Conservation (phyloP, 2,329 filamentous ascomycete genomes). For the Boeremia lycopersici region DNA sequence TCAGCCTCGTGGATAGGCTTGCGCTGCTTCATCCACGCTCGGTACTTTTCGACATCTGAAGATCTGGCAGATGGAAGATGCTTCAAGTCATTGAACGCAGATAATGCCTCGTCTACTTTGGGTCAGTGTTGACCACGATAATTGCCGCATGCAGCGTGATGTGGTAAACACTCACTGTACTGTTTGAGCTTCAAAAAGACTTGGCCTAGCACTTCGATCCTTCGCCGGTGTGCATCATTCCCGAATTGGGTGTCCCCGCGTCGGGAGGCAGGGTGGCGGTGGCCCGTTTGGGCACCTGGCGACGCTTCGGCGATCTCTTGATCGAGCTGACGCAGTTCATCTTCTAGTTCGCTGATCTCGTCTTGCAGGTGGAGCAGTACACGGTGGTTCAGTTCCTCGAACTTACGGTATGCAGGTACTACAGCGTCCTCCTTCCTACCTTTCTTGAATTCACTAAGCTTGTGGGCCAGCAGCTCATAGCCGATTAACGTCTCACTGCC, state of each 20-base stretch:
- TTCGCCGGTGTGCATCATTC: constrained; percentile 64
- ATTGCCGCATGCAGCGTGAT: constrained; percentile 1
- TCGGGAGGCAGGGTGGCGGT: constrained; percentile 61
- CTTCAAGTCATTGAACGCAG: constrained; percentile 62
- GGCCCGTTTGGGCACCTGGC: constrained; percentile 34
- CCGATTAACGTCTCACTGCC: constrained; percentile 40
- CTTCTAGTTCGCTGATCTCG: constrained; percentile 80
- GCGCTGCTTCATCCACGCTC: constrained; percentile 61
- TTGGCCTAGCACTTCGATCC: constrained; percentile 65
- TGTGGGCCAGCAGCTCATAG: constrained; percentile 47
- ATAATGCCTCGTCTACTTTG: constrained; percentile 56
- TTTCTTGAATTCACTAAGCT: constrained; percentile 40
- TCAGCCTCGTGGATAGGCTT: constrained; percentile 65
- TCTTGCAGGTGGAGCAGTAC: constrained; percentile 84
- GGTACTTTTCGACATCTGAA: constrained; percentile 61
- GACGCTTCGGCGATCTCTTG: constrained; percentile 56
- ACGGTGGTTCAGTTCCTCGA: constrained; percentile 81
- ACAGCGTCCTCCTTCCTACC: constrained; percentile 24
- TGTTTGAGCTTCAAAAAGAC: constrained; percentile 70
- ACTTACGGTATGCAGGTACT: constrained; percentile 78
- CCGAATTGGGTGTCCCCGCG: constrained; percentile 62
- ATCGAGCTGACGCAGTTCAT: constrained; percentile 75
- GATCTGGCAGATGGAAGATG: constrained; percentile 56
- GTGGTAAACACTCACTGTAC: constrained; percentile 61
- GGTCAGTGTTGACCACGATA: constrained; percentile 1